These are phyloP conservation scores for Hypoxylon sp. DNA, from an alignment of 2,329 filamentous ascomycete genomes.

Conservation along the genomic window DNA sequence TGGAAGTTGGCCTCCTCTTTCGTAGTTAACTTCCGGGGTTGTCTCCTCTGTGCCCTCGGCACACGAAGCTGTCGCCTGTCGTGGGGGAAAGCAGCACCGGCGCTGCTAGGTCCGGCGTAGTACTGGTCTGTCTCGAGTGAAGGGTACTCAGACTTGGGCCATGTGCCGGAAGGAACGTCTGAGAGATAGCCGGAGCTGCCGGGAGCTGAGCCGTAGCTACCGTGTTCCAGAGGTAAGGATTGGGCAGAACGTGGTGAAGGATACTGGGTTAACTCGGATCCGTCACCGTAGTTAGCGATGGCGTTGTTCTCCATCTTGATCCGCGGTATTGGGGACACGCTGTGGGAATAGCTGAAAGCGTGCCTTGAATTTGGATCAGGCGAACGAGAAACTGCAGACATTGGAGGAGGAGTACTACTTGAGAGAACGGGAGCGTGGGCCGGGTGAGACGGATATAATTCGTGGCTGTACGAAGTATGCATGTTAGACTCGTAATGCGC, in stretches of 20 bases:
- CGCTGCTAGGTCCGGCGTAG: conserved; percentile 49
- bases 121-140: conserved; percentile 55
- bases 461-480: conserved; percentile 61
- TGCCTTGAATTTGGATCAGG: conserved; percentile 53
- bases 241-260: conserved; percentile 59
- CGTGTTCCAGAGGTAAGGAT: conserved; percentile 52
- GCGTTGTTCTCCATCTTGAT: conserved; percentile 59
- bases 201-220: conserved; percentile 50
- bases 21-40: conserved; percentile 70
- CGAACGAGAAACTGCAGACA: conserved; percentile 54
- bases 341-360: conserved; percentile 53
- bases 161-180: conserved; percentile 56
- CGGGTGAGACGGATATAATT: conserved; percentile 61
- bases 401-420: conserved; percentile 47
- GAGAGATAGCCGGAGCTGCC: conserved; percentile 58
- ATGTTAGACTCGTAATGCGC: conserved; percentile 62
- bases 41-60: conserved; percentile 55
- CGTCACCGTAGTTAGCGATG: conserved; percentile 55
- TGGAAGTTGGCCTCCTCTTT: conserved; percentile 79
- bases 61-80: conserved; percentile 52
- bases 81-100: conserved; percentile 49
- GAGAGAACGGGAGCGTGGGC: conserved; percentile 53
- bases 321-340: conserved; percentile 54
- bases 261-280: conserved; percentile 58
- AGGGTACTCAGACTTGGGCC: conserved; percentile 59